phyloP scores from a whole-genome alignment of 2,329 filamentous ascomycete species.

The Uncinocarpus reesii region DNA sequence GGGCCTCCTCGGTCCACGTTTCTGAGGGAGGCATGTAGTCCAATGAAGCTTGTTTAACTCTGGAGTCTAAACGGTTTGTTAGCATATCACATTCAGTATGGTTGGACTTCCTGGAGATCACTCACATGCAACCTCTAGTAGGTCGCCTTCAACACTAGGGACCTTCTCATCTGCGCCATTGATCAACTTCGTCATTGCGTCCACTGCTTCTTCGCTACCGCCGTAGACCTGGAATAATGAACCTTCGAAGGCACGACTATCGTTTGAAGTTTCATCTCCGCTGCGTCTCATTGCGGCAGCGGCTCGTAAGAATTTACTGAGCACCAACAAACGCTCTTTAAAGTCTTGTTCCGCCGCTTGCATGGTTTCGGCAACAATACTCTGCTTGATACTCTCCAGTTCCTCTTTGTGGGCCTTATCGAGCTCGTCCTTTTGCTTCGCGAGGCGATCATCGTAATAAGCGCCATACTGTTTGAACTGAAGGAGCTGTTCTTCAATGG shows the following conservation, averaged over 20 bases:
- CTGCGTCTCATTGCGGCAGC: constrained; percentile 51
- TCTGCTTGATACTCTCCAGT: constrained; percentile 44
- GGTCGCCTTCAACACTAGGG: constrained; percentile 45
- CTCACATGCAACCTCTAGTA: constrained; percentile 49
- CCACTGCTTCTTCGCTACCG: constrained; percentile 50
- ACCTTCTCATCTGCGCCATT: constrained; percentile 50
- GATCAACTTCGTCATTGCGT: constrained; percentile 51
- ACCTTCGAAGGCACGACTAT: constrained; percentile 54
- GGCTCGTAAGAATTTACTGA: constrained; percentile 53
- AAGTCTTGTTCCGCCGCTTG: constrained; percentile 40
- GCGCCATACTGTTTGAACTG: constrained; percentile 52
- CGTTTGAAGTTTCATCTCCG: constrained; percentile 48
- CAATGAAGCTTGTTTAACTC: constrained; percentile 43
- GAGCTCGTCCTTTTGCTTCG: constrained; percentile 47
- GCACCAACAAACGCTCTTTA: constrained; percentile 46
- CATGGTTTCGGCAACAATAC: constrained; percentile 41
- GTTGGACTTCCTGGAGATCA: constrained; percentile 12
- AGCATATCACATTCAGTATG: constrained; percentile 10
- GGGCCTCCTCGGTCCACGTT: constrained; percentile 40
- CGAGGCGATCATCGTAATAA: constrained; percentile 47
- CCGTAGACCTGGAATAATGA: constrained; percentile 54
- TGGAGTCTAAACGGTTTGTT: constrained; percentile 34
- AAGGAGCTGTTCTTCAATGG: constrained; percentile 51
- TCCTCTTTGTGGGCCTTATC: constrained; percentile 47
- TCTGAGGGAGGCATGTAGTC: constrained; percentile 25